Base-by-base conservation (phyloP, 257 asterid species). In the Salvia splendens region DNA sequence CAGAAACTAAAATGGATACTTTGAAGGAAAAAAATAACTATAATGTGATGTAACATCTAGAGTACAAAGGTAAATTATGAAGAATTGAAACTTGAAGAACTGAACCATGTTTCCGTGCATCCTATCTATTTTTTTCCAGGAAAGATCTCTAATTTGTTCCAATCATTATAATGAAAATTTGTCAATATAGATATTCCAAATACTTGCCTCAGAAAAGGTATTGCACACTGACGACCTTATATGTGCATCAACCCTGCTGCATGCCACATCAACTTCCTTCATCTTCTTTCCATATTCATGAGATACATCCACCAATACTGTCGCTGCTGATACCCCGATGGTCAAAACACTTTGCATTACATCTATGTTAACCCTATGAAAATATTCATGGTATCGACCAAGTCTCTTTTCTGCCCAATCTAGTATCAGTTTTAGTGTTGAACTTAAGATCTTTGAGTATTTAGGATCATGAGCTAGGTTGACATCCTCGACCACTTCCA, bases 121-220 rank as follows among this genome's bases (percentile, higher is more conserved):
- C 54, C 40, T 57, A 0, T 48, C 59, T 6, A 12, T 7, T 14
- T 7, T 28, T 50, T 20, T 15, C 58, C 65, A 4, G 9, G 61
- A 10, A 64, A 53, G 60, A 54, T 32, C 20, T 41, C 30, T 41
- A 33, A 42, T 42, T 4, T 30, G 14, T 24, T 52, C 20, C 5
- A 54, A 45, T 35, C 30, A 57, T 28, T 53, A 73, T 28, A 57
- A 28, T 16, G 16, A 24, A 48, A 56, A 4, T 30, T 48, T 20
- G 41, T 57, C 17, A 8, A 49, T 46, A 56, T 20, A 47, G 8
- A 69, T 16, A 16, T 43, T 69, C 14, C 15, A 12, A 45, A 38
- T 69, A 79, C 97, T 87, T 86, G 95, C 98, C 98, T 87, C 91
- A 71, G 84, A 69, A 74, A 80, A 92, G 68, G 89, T 82, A 67